Evolutionary conservation across 768 basidiomycete genomes (phyloP).

Genomic region (Candolleomyces efflorescens): DNA sequence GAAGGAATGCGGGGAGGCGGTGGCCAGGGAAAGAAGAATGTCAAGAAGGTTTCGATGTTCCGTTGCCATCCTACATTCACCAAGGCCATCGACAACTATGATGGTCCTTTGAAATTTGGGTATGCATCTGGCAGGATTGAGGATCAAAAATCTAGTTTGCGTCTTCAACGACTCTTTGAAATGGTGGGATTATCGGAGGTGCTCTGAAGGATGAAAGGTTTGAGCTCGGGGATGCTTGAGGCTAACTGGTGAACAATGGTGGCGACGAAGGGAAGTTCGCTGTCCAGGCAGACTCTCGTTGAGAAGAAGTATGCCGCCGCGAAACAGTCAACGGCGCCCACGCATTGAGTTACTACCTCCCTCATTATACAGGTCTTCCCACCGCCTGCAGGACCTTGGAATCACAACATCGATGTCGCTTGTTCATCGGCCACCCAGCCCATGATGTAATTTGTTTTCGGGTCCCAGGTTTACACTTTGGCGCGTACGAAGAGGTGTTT

Average conservation of each 20-base stretch:
- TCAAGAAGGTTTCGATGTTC: not conserved
- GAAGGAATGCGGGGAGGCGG: not conserved
- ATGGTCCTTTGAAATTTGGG: not conserved
- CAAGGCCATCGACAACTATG: conserved; percentile 10
- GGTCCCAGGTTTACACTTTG: conserved; percentile 4
- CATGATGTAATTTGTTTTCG: not conserved
- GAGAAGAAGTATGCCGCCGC: conserved; percentile 5
- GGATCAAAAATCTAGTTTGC: not conserved
- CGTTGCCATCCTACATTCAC: conserved; percentile 6
- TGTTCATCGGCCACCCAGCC: not conserved
- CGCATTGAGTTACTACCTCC: not conserved
- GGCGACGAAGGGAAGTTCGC: conserved; percentile 2
- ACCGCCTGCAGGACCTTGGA: conserved; percentile 4
- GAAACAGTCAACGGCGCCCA: not conserved
- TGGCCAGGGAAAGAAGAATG: not conserved
- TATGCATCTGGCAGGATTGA: not conserved
- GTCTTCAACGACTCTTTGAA: not conserved
- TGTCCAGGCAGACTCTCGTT: not conserved
- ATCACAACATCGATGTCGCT: not conserved
- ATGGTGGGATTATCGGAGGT: not conserved
- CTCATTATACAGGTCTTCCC: conserved; percentile 8
- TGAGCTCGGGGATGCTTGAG: not conserved
- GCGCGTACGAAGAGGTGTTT: not conserved
- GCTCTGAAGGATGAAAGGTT: not conserved
- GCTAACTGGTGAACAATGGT: not conserved